These are phyloP conservation scores for Camellia oleifera DNA, from an alignment of 179 eudicot species.

Conservation along the genomic window DNA sequence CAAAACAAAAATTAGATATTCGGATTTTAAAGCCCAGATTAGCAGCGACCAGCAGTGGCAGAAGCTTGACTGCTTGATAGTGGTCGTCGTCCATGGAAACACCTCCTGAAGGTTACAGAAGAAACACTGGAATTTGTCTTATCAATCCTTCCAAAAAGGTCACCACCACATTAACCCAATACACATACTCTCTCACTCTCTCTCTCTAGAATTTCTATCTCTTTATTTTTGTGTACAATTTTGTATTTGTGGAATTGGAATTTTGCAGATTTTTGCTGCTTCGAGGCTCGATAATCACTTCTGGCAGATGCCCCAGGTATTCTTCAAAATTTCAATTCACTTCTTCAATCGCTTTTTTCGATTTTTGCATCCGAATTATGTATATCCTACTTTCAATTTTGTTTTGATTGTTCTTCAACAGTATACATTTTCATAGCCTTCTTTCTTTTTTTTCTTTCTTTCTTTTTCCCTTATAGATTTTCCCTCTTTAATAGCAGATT, in stretches of 20 bases:
- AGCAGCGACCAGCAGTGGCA: background rate
- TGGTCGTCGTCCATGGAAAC: conserved; percentile 45
- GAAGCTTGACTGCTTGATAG: background rate
- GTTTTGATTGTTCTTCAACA: too few relatives aligned
- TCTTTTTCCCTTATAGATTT: too few relatives aligned
- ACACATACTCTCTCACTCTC: background rate
- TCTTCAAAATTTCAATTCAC: background rate
- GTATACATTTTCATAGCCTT: too few relatives aligned
- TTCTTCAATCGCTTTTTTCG: too few relatives aligned
- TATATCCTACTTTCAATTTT: too few relatives aligned
- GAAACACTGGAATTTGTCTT: conserved; percentile 67
- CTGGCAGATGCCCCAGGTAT: conserved; percentile 93
- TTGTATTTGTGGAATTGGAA: background rate
- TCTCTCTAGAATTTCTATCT: background rate
- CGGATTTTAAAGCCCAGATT: too few relatives aligned
- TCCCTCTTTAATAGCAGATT: too few relatives aligned
- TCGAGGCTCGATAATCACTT: conserved; percentile 74
- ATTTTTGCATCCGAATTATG: too few relatives aligned
- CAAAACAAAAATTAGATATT: too few relatives aligned
- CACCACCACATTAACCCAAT: background rate
- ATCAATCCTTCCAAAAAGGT: conserved; percentile 70
- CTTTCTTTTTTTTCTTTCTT: too few relatives aligned
- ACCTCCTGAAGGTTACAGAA: conserved; percentile 58
- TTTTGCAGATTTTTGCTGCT: conserved; percentile 63
- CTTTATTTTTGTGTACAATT: background rate